These are phyloP conservation scores for Dentipellis fragilis DNA, from an alignment of 768 basidiomycete species.

Conservation along the genomic window DNA sequence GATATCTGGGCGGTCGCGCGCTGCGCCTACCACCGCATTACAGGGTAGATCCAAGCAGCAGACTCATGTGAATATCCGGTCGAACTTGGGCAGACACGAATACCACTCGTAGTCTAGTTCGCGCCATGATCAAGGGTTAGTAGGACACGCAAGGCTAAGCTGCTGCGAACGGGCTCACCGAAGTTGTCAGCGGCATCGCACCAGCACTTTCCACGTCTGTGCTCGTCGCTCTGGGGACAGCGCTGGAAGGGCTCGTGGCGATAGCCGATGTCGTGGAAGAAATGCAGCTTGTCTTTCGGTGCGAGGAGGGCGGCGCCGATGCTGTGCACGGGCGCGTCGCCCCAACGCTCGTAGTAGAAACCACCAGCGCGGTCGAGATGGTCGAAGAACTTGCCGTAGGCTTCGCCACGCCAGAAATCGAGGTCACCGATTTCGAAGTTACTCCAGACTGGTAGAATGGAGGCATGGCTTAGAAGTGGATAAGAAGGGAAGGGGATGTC, in stretches of 20 bases:
- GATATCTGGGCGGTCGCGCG: not conserved
- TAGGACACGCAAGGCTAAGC: constrained; percentile 4
- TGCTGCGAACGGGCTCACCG: constrained; percentile 32
- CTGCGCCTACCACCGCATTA: not conserved
- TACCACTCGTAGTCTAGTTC: constrained; percentile 72
- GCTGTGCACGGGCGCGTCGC: constrained; percentile 75
- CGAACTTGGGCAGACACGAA: constrained; percentile 50
- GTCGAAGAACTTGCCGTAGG: constrained; percentile 50
- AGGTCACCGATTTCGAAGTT: constrained; percentile 58
- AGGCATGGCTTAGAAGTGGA: not conserved
- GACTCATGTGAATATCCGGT: constrained; percentile 10
- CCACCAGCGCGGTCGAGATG: constrained; percentile 44
- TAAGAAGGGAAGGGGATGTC: not conserved
- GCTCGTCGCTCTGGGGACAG: constrained; percentile 71
- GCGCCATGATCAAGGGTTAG: constrained; percentile 3
- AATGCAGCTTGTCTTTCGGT: constrained; percentile 83
- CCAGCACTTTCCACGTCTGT: constrained; percentile 77
- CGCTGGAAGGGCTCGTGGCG: constrained; percentile 92
- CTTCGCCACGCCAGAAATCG: constrained; percentile 45
- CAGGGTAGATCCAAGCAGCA: not conserved
- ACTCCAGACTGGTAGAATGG: constrained; percentile 39
- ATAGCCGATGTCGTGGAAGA: constrained; percentile 92
- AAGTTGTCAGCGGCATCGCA: constrained; percentile 69
- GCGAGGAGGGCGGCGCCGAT: constrained; percentile 89
- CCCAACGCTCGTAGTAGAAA: constrained; percentile 77